A percentile compares a stretch with the other conserved stretches of the same genome.
Conservation (phyloP, 345 rosid genomes). For the Bruguiera gymnorhiza region DNA sequence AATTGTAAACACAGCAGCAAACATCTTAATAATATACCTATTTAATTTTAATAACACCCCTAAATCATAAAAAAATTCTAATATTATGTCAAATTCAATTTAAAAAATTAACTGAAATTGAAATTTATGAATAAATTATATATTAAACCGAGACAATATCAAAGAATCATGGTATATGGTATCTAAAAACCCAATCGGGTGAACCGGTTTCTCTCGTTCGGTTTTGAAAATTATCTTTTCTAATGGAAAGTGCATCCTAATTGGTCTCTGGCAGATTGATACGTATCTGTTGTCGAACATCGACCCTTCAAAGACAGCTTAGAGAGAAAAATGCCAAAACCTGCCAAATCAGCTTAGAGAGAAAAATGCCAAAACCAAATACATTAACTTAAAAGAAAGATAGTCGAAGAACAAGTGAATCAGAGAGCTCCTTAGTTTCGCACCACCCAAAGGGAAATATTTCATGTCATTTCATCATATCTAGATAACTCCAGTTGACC, state of each 20-base stretch:
- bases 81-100: no score
- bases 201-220: no score
- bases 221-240: no score
- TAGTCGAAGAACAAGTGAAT: constrained; percentile 15
- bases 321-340: background rate
- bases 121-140: no score
- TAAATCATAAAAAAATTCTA: no score
- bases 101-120: no score
- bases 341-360: constrained; percentile 1
- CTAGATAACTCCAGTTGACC: constrained; percentile 15
- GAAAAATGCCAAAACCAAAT: background rate
- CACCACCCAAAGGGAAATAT: constrained; percentile 16
- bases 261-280: constrained; percentile 1
- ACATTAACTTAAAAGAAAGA: background rate
- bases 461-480: background rate
- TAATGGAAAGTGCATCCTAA: background rate
- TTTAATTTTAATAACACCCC: no score
- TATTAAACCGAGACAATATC: no score
- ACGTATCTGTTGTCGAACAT: background rate
- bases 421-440: constrained; percentile 7
- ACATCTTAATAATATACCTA: no score
- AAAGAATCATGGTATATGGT: no score
- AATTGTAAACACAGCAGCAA: no score
- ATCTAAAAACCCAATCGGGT: no score
- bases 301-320: background rate